Evolutionary conservation across 1,284 basidiomycete genomes (phyloP).

Genomic region (Tilletia indica): DNA sequence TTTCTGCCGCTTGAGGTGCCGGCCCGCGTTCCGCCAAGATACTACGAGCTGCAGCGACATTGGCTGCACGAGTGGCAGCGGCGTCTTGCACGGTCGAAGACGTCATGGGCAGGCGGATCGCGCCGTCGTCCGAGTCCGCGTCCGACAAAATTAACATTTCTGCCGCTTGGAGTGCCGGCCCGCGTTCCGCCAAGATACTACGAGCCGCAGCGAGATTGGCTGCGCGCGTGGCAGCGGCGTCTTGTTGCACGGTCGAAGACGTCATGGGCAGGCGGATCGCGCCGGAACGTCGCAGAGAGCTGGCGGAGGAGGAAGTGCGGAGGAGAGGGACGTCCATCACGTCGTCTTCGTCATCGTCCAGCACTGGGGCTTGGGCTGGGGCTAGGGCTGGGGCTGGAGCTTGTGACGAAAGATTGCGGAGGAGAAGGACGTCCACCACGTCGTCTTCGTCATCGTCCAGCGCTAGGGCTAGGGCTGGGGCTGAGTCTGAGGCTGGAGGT

Average conservation of each 20-base stretch:
- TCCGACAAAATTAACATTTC: neutral
- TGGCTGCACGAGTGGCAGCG: neutral
- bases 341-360: neutral
- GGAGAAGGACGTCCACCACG: conserved; percentile 7
- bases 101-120: neutral
- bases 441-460: neutral
- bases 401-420: neutral
- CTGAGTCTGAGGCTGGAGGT: too few relatives aligned
- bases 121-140: neutral
- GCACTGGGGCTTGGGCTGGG: too few relatives aligned
- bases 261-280: conserved; percentile 8
- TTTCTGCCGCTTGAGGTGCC: neutral
- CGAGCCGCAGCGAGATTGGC: too few relatives aligned
- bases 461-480: too few relatives aligned
- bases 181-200: neutral
- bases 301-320: neutral
- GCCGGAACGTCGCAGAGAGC: conserved; percentile 3
- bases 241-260: neutral
- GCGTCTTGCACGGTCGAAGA: neutral
- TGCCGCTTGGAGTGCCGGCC: neutral
- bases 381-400: too few relatives aligned
- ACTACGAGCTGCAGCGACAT: too few relatives aligned
- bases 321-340: conserved; percentile 12
- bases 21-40: neutral
- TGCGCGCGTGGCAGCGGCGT: neutral